Base-by-base conservation (phyloP, 495 filamentous ascomycete genomes). In the Penicillium fimorum region DNA sequence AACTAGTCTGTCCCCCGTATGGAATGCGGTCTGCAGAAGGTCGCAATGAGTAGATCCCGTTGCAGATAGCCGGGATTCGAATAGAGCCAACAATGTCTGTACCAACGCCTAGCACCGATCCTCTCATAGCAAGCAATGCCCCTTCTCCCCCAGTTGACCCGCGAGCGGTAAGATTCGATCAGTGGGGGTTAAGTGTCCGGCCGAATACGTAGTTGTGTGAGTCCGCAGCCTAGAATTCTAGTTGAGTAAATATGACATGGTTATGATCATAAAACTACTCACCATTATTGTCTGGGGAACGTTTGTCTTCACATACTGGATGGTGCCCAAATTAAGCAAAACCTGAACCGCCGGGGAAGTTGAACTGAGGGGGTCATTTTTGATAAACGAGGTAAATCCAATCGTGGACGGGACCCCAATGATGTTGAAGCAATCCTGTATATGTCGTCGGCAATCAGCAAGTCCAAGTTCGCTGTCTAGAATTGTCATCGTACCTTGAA, bases 31-130 rank as follows among this genome's bases (percentile, higher is more conserved):
- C 61, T 0, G 64, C 62, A 7, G 73, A 59, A 2, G 76, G 74
- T 13, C 73, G 72, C 8, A 73, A 68, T 3, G 46, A 55, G 17
- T 56, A 52, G 1, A 85, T 49, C 13, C 82, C 85, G 52, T 82
- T 80, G 59, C 80, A 83, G 3, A 82, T 74, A 1, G 87, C 83
- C 0, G 87, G 87, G 30, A 74, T 75, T 0, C 84, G 73, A 45
- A 87, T 83, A 0, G 81, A 85, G 3, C 84, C 85, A 15, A 61
- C 87, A 55, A 88, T 82, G 57, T 90, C 87, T 0, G 81, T 84
- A 0, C 85, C 86, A 18, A 89, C 78, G 1, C 86, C 87, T 0
- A 88, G 66, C 30, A 79, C 68, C 4, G 76, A 81, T 5, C 86
- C 85, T 5, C 80, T 67, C 25, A 84, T 61, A 0, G 77, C 83